Evolutionary conservation across 2,329 filamentous ascomycete genomes (phyloP), one percentile per base, ranked within the genome.

Genomic region (Chrysoporthe puriensis): DNA sequence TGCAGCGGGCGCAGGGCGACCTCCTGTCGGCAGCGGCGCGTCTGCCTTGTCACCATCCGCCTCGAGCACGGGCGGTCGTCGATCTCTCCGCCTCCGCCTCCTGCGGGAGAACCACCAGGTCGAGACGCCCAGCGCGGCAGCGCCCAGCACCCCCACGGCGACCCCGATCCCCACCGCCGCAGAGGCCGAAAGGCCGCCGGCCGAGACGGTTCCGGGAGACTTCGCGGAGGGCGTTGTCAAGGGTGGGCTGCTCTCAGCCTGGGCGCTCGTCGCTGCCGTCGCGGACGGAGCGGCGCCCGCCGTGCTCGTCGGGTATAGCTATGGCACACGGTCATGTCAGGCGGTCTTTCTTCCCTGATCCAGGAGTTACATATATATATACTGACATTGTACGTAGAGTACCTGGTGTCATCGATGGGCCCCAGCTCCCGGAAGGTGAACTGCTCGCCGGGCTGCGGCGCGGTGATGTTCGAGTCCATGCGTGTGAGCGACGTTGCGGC

Each of bases 391-490:
- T 43, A 34, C 2, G 64, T 63, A 14, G 64, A 66, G n/a, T 42
- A 66, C 7, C 50, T 9, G 13, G 16, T n/a, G n/a, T 66, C 26
- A 42, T 62, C 36, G 26, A 66, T 66, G n/a, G 59, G 32, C 9
- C 59, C 50, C 36, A 66, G 14, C 50, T 36, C 44, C 26, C n/a
- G 21, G 40, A 66, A 66, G 7, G 48, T 66, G 42, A 57, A 66
- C 36, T 66, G 64, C 50, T 66, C 50, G 13, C 64, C 64, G 16
- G 26, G 2, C 42, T 66, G 64, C n/a, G 60, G 59, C 14, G 64
- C 21, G 1, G 60, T 58, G 42, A 63, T 66, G 4, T 66, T 63
- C 7, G 64, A 66, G 18, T 46, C 43, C 42, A 66, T 43, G 2
- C 18, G 48, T 50, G 58, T 66, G 6, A 58, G 21, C 4, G 32